Evolutionary conservation across 169 alveolate species (phyloP).

Genomic region (Plasmodium fragile): DNA sequence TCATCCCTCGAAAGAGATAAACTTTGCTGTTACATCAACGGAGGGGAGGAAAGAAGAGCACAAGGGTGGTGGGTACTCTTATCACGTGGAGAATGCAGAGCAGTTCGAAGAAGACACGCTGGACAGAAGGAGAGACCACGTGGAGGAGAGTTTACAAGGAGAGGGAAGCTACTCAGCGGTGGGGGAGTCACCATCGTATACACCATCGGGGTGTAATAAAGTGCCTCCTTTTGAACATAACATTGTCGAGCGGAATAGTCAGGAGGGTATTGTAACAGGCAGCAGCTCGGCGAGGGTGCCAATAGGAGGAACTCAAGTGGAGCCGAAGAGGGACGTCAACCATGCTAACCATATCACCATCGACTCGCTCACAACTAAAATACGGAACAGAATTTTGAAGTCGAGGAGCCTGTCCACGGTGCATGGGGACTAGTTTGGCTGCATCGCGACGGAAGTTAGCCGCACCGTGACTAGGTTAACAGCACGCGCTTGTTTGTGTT

Average conservation of each 20-base stretch:
- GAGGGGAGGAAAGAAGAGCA: background rate
- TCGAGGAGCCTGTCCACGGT: constrained; percentile 63
- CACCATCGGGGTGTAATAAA: background rate
- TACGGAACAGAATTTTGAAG: constrained; percentile 36
- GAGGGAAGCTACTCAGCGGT: background rate
- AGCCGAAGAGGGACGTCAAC: background rate
- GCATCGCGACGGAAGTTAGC: no score
- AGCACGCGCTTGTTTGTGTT: background rate
- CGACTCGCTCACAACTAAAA: constrained; percentile 36
- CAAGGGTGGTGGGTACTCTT: background rate
- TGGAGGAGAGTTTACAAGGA: background rate
- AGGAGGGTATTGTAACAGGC: background rate
- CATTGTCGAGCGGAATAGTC: background rate
- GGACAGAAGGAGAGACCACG: background rate
- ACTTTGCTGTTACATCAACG: background rate
- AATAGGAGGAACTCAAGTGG: background rate
- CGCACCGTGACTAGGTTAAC: background rate
- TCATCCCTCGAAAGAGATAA: background rate
- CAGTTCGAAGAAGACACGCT: background rate
- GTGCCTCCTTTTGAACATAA: background rate
- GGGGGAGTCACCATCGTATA: background rate
- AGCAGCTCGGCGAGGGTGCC: background rate
- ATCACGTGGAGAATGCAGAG: background rate
- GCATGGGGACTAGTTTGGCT: no score
- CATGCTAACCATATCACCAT: background rate